phyloP scores from a whole-genome alignment of 2,329 filamentous ascomycete genomes.

The Sphaerulina vaccinii region DNA sequence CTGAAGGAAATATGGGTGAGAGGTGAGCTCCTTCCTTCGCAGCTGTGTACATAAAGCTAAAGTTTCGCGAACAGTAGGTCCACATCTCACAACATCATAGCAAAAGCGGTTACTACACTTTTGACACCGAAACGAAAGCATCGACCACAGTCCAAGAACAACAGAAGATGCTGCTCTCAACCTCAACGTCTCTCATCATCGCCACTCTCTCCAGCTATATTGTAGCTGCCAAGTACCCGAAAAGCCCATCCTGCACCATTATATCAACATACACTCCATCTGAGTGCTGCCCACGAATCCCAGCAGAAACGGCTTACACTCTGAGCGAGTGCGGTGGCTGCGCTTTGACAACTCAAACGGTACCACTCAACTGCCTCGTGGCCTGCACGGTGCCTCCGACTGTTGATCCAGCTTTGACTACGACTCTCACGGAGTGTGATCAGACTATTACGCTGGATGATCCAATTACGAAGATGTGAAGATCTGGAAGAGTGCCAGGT shows the following conservation, averaged over 20 bases:
- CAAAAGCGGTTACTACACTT: not conserved
- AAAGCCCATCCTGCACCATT: slow-evolving; percentile 10
- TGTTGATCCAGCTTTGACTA: slow-evolving; percentile 4
- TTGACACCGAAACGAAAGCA: not conserved
- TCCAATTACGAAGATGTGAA: no score
- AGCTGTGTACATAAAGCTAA: not conserved
- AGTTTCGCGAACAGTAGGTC: not conserved
- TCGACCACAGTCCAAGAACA: no score
- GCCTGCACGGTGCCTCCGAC: slow-evolving; percentile 10
- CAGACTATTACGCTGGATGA: no score
- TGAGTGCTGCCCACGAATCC: slow-evolving; percentile 12
- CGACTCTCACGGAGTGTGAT: slow-evolving; percentile 12
- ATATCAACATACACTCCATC: slow-evolving; percentile 5
- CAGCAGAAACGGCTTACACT: slow-evolving; percentile 4
- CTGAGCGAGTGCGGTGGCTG: slow-evolving; percentile 11
- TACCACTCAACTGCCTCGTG: slow-evolving; percentile 13
- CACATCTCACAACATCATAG: not conserved
- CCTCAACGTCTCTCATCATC: not conserved
- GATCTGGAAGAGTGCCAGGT: no score
- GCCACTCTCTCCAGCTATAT: not conserved
- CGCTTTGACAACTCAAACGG: not conserved
- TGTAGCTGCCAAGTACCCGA: not conserved
- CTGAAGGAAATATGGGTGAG: not conserved
- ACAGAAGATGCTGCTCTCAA: not conserved
- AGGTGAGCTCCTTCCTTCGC: not conserved